phyloP scores from a whole-genome alignment of 208 protist genomes.

The Naegleria gruberi region DNA sequence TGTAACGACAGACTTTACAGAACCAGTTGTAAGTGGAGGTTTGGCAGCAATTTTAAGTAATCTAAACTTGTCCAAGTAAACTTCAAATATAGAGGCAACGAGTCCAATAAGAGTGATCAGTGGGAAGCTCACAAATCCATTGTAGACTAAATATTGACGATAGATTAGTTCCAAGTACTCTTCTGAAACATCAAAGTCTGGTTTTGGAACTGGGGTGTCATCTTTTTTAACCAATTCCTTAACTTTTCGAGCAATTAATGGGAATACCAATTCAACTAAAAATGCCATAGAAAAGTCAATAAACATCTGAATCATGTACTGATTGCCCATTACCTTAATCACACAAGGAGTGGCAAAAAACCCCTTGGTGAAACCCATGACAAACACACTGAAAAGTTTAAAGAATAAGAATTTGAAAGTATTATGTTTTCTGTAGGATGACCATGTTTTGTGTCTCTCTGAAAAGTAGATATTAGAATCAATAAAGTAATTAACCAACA shows the following conservation, averaged over 20 bases:
- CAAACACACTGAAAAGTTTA: neutral
- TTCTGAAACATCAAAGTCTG: conserved; percentile 13
- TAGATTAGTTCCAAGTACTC: conserved; percentile 12
- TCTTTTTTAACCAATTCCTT: neutral
- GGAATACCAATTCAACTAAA: neutral
- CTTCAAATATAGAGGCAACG: neutral
- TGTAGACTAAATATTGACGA: neutral
- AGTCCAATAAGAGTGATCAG: neutral
- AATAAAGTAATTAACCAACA: neutral
- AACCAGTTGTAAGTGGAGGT: neutral
- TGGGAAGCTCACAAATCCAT: neutral
- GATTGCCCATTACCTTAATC: neutral
- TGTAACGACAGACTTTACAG: neutral
- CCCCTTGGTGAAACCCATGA: neutral
- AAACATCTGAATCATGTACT: conserved; percentile 8
- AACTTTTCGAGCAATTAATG: neutral
- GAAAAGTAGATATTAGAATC: neutral
- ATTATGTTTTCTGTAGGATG: neutral
- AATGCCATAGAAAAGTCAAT: neutral
- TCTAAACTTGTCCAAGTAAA: conserved; percentile 3
- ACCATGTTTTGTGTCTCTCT: conserved; percentile 17
- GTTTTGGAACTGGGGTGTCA: neutral
- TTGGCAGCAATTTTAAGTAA: neutral
- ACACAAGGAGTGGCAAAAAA: conserved; percentile 13
- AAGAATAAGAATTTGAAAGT: conserved; percentile 11